phyloP scores from a whole-genome alignment of 495 filamentous ascomycete genomes.

The Penicillium goetzii region DNA sequence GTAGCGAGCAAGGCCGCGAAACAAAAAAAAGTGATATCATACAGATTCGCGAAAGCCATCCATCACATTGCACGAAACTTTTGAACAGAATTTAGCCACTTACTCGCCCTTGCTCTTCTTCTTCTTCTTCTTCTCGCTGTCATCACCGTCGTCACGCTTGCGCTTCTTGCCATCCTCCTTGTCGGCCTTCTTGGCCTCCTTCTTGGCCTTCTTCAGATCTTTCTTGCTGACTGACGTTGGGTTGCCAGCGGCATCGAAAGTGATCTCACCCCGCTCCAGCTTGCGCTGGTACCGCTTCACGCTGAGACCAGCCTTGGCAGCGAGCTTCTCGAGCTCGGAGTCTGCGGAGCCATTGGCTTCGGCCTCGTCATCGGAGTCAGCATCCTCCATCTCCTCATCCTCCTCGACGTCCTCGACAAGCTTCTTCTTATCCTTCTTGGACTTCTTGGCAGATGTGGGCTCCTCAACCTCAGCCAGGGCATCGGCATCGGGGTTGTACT shows the following conservation, averaged over 20 bases:
- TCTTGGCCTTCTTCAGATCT: constrained; percentile 75
- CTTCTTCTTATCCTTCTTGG: constrained; percentile 57
- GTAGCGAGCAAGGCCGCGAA: constrained; percentile 34
- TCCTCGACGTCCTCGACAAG: constrained; percentile 50
- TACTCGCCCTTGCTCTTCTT: constrained; percentile 60
- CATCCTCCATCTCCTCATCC: constrained; percentile 60
- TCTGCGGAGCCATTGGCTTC: constrained; percentile 49
- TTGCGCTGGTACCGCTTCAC: constrained; percentile 74
- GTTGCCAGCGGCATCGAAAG: constrained; percentile 59
- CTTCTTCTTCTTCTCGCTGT: constrained; percentile 58
- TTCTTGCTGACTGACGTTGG: constrained; percentile 71
- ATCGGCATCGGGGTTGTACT: constrained; percentile 95
- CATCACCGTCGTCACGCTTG: constrained; percentile 56
- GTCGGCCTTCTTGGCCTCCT: constrained; percentile 59
- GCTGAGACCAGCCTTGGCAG: constrained; percentile 64
- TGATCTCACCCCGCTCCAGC: constrained; percentile 68
- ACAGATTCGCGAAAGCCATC: constrained; percentile 46
- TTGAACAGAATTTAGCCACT: constrained; percentile 29
- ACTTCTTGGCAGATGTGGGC: constrained; percentile 49
- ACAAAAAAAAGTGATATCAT: constrained; percentile 52
- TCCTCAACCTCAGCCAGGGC: constrained; percentile 70
- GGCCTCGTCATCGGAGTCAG: constrained; percentile 52
- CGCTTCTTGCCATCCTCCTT: constrained; percentile 59
- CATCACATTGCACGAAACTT: constrained; percentile 38
- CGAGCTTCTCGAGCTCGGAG: constrained; percentile 58